A percentile compares a stretch with the other conserved stretches of the same genome.
Evolutionary conservation across 768 basidiomycete genomes (phyloP).

Genomic region (Auriscalpium orientale): DNA sequence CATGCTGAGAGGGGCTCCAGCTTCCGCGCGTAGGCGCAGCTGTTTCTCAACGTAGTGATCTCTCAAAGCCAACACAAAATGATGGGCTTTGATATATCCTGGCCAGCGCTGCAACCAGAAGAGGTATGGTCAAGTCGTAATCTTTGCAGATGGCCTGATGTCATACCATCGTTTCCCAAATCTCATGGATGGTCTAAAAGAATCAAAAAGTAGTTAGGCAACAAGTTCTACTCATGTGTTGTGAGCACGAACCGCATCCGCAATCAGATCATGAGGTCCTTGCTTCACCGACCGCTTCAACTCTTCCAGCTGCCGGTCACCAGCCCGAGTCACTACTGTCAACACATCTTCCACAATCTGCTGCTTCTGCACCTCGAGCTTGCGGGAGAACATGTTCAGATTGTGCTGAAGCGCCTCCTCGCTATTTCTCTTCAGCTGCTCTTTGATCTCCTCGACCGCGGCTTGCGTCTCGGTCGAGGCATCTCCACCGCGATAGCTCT

Average conservation of each 20-base stretch:
- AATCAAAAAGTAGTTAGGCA: not conserved
- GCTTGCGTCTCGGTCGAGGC: slow-evolving; percentile 4
- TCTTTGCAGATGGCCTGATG: not conserved
- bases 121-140: not conserved
- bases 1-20: not conserved
- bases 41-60: slow-evolving; percentile 22
- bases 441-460: slow-evolving; percentile 15
- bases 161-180: slow-evolving; percentile 17
- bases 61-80: slow-evolving; percentile 15
- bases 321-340: slow-evolving; percentile 10
- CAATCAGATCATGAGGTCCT: slow-evolving; percentile 19
- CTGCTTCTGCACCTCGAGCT: slow-evolving; percentile 7
- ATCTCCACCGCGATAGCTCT: not conserved
- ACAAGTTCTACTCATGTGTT: too few relatives aligned
- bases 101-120: slow-evolving; percentile 1
- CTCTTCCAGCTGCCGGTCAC: slow-evolving; percentile 3
- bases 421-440: slow-evolving; percentile 13
- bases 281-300: not conserved
- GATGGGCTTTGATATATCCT: not conserved
- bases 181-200: slow-evolving; percentile 3
- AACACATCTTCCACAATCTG: not conserved
- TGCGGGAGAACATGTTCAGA: slow-evolving; percentile 10
- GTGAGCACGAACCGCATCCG: slow-evolving; percentile 13
- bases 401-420: slow-evolving; percentile 12
- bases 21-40: not conserved